These are phyloP conservation scores for Tylopilus felleus DNA, from an alignment of 768 basidiomycete genomes.

Conservation along the genomic window DNA sequence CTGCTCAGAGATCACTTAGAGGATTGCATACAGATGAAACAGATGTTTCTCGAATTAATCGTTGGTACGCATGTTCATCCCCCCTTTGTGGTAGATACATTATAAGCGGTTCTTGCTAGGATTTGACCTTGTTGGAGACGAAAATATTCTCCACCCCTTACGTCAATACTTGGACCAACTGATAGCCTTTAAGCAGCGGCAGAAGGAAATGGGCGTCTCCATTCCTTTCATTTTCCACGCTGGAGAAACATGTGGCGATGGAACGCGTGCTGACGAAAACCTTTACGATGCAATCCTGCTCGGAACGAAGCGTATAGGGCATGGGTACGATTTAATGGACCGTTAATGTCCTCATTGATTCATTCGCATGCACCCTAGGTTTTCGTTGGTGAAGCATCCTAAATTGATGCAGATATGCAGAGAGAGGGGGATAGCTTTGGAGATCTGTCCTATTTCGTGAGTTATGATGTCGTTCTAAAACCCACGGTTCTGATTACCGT, in stretches of 20 bases:
- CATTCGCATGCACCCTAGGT: conserved; percentile 37
- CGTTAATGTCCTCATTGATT: background rate
- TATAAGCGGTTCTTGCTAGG: conserved; percentile 21
- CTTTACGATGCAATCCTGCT: conserved; percentile 76
- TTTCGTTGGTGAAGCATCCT: conserved; percentile 75
- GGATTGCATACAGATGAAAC: conserved; percentile 71
- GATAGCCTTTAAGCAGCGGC: conserved; percentile 47
- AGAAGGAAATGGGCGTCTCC: conserved; percentile 47
- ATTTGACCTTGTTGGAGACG: conserved; percentile 59
- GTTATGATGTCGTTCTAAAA: conserved; percentile 23
- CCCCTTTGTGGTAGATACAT: background rate
- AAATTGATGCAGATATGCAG: conserved; percentile 65
- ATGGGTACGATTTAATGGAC: conserved; percentile 43
- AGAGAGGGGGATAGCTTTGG: conserved; percentile 60
- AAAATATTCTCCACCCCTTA: conserved; percentile 58
- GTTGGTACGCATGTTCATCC: conserved; percentile 43
- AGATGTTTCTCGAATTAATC: conserved; percentile 70
- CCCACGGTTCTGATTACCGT: background rate
- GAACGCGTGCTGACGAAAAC: conserved; percentile 47
- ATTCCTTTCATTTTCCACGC: conserved; percentile 81
- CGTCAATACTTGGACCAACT: conserved; percentile 61
- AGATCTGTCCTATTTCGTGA: conserved; percentile 81
- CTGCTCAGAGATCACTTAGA: conserved; percentile 65
- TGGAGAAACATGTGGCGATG: conserved; percentile 54
- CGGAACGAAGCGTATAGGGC: conserved; percentile 77